These are phyloP conservation scores for Paraconiothyrium sp. DNA, from an alignment of 2,329 filamentous ascomycete genomes.

Conservation along the genomic window DNA sequence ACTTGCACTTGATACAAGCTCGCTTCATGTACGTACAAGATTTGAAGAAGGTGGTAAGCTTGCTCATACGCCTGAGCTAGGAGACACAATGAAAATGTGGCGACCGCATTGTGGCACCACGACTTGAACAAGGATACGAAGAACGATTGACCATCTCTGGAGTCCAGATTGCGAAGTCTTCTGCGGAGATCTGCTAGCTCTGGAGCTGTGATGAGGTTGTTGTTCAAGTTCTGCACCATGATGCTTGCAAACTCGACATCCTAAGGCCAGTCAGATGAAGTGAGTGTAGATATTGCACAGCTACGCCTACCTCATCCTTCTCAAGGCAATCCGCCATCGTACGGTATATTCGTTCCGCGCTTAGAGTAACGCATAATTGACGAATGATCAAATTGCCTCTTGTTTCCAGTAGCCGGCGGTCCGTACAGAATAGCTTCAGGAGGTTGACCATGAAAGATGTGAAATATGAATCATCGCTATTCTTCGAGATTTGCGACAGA, in stretches of 20 bases:
- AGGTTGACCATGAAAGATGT: slow-evolving; percentile 98
- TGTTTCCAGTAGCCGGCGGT: slow-evolving; percentile 88
- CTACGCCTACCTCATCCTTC: slow-evolving; percentile 75
- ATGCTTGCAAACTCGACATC: slow-evolving; percentile 99
- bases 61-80: slow-evolving; percentile 98
- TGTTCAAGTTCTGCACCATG: slow-evolving; percentile 99
- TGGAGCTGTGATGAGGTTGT: slow-evolving; percentile 97
- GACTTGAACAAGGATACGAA: slow-evolving; percentile 94
- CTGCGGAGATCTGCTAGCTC: slow-evolving; percentile 92
- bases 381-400: slow-evolving; percentile 96
- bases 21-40: slow-evolving; percentile 73
- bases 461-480: slow-evolving; percentile 97
- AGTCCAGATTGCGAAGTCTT: slow-evolving; percentile 87
- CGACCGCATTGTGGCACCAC: slow-evolving; percentile 98
- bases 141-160: slow-evolving; percentile 92
- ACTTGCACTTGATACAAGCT: neutral
- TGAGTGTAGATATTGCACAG: neutral
- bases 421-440: slow-evolving; percentile 93
- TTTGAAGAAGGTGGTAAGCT: slow-evolving; percentile 93
- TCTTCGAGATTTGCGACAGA: slow-evolving; percentile 93
- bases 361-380: slow-evolving; percentile 90
- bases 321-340: slow-evolving; percentile 96
- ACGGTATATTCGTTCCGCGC: slow-evolving; percentile 93
- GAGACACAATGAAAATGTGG: slow-evolving; percentile 94
- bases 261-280: slow-evolving; percentile 36